Evolutionary conservation across 2,329 filamentous ascomycete species (phyloP).

Genomic region (Apiospora koreana): DNA sequence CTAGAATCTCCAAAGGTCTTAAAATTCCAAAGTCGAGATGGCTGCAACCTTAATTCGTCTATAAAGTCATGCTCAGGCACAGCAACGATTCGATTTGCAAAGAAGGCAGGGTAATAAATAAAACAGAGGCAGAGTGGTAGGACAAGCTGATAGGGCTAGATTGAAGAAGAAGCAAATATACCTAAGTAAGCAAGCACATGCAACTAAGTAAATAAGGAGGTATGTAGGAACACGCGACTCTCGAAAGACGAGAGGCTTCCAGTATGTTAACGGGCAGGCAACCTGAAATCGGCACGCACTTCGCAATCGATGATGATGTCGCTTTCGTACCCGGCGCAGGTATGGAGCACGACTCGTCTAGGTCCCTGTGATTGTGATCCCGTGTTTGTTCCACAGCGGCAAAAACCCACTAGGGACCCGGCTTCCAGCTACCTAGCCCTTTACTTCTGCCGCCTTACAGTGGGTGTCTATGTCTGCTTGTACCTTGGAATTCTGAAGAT

Average conservation of each 20-base stretch:
- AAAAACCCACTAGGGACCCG: background rate
- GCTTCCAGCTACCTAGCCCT: background rate
- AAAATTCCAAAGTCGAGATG: background rate
- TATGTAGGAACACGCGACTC: background rate
- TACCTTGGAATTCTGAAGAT: too few species aligned
- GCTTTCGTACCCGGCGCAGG: background rate
- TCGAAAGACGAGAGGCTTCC: background rate
- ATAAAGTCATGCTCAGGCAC: background rate
- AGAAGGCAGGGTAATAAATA: background rate
- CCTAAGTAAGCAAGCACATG: background rate
- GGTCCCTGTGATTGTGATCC: background rate
- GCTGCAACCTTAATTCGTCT: slow-evolving; percentile 2
- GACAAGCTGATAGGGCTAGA: background rate
- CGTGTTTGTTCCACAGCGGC: background rate
- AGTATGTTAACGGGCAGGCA: background rate
- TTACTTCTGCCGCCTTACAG: background rate
- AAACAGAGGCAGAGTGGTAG: background rate
- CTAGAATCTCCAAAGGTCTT: background rate
- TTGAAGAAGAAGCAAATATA: background rate
- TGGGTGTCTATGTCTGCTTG: background rate
- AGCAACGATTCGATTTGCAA: background rate
- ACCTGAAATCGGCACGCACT: background rate
- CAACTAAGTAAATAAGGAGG: background rate
- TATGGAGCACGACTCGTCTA: background rate
- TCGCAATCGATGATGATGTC: slow-evolving; percentile 6